Conservation (phyloP, 148 eudicot genomes). For the Suaeda aralocaspica region DNA sequence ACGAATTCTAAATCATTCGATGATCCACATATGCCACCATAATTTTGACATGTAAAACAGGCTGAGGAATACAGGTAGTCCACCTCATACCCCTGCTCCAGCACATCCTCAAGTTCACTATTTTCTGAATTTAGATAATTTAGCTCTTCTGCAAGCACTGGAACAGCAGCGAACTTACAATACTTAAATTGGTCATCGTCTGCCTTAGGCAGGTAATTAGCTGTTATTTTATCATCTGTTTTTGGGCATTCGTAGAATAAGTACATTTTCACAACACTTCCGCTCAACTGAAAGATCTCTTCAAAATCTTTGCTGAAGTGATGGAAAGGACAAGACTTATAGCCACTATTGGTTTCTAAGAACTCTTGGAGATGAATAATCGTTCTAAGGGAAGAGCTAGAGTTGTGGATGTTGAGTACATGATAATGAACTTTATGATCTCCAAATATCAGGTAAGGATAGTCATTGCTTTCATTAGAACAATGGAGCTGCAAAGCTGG, state of each 20-base stretch:
- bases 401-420: background rate
- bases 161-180: background rate
- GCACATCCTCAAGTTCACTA: background rate
- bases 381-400: background rate
- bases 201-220: conserved; percentile 13
- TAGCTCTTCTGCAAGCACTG: background rate
- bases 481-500: conserved; percentile 22
- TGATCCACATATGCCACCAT: conserved; percentile 18
- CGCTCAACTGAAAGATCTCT: background rate
- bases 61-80: background rate
- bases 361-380: conserved; percentile 13
- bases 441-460: background rate
- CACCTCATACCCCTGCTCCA: conserved; percentile 8
- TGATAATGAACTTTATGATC: background rate
- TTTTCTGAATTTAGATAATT: background rate
- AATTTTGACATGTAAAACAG: conserved; percentile 7
- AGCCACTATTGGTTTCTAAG: background rate
- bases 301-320: background rate
- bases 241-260: background rate
- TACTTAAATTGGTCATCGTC: background rate
- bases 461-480: background rate
- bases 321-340: background rate
- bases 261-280: background rate
- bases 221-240: background rate
- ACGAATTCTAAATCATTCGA: background rate